A percentile compares a stretch with the other conserved stretches of the same genome.
Evolutionary conservation across 2,329 filamentous ascomycete species (phyloP).

Genomic region (Fusarium cicatricum): DNA sequence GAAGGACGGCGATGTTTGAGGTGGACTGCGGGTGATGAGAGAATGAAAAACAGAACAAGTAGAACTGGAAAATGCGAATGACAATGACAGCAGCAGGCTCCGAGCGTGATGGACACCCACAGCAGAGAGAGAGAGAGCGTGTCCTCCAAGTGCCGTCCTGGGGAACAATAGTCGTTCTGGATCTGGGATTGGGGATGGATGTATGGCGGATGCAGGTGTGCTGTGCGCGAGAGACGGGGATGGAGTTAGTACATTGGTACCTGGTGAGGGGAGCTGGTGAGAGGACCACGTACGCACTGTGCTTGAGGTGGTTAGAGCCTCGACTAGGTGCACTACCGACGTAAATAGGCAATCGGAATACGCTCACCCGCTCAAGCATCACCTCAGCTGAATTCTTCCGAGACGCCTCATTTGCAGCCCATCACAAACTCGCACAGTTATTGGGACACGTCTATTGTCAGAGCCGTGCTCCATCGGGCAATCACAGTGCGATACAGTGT

Average conservation of each 20-base stretch:
- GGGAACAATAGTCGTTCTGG: conserved; percentile 37
- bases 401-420: not conserved
- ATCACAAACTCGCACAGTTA: not conserved
- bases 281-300: conserved; percentile 14
- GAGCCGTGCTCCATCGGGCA: not conserved
- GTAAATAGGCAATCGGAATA: conserved; percentile 23
- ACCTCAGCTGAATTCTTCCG: conserved; percentile 18
- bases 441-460: conserved; percentile 1
- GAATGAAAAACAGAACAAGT: conserved; percentile 26
- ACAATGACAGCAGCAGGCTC: conserved; percentile 27
- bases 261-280: not conserved
- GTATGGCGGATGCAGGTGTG: conserved; percentile 32
- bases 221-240: conserved; percentile 18
- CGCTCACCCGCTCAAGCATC: conserved; percentile 26
- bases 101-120: conserved; percentile 23
- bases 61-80: conserved; percentile 34
- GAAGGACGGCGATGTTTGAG: conserved; percentile 19
- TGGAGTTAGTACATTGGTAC: conserved; percentile 26
- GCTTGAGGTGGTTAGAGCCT: not conserved
- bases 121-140: conserved; percentile 34
- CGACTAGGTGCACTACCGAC: not conserved
- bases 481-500: conserved; percentile 28
- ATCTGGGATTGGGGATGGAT: conserved; percentile 32
- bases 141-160: conserved; percentile 27
- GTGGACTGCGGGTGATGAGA: conserved; percentile 32